phyloP scores from a whole-genome alignment of 345 rosid genomes.

The Aquilaria malaccensis region DNA sequence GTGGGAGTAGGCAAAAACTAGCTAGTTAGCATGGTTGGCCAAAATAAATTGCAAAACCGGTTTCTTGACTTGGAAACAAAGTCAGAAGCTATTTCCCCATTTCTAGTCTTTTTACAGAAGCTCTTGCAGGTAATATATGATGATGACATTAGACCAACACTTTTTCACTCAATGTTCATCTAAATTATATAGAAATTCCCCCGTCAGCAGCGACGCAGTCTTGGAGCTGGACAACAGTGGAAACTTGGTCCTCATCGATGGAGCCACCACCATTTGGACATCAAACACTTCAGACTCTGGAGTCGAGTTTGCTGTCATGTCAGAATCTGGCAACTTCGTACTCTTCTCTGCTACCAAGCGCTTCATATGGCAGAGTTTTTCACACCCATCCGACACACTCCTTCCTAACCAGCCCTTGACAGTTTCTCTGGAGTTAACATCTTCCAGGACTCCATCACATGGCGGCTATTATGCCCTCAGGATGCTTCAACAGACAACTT shows the following conservation, averaged over 20 bases:
- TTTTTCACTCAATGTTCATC: constrained; percentile 39
- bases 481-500: constrained; percentile 81
- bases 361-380: constrained; percentile 71
- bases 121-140: constrained; percentile 30
- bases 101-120: constrained; percentile 23
- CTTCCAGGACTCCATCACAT: constrained; percentile 32
- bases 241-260: constrained; percentile 60
- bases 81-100: constrained; percentile 4
- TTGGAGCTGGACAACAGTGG: constrained; percentile 73
- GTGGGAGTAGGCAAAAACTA: neutral
- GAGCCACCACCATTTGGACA: constrained; percentile 41
- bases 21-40: neutral
- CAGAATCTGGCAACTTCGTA: constrained; percentile 80
- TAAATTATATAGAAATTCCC: constrained; percentile 57
- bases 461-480: constrained; percentile 71
- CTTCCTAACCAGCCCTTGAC: constrained; percentile 80
- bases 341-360: constrained; percentile 33
- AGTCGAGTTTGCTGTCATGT: constrained; percentile 44
- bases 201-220: constrained; percentile 56
- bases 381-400: constrained; percentile 76
- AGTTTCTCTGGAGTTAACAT: constrained; percentile 61
- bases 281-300: constrained; percentile 68
- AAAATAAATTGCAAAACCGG: neutral
- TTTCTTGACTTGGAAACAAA: constrained; percentile 6
- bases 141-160: constrained; percentile 20